Base-by-base conservation (phyloP, 1,284 basidiomycete species). In the Fomitiporia mediterranea region DNA sequence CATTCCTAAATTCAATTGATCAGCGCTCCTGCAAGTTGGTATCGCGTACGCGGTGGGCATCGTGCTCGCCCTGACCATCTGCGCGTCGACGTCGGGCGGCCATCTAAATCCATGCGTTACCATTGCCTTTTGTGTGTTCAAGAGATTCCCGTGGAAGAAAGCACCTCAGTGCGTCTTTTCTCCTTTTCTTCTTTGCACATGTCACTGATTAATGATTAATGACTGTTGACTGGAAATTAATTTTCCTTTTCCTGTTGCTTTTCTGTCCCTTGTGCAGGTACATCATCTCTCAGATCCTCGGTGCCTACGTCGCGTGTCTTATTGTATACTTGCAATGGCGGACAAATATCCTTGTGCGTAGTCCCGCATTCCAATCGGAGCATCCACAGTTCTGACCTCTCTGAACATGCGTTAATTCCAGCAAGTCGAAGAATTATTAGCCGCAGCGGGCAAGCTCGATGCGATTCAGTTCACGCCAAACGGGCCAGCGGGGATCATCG, bases 81-180 rank as follows among this genome's bases (percentile, higher is more conserved):
- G 77, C 59, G 69, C 68, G 28, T 64, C 77, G 5, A 79, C 82
- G 2, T 87, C 84, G 13, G 80, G 80, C 9, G 82, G 84, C 5
- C 83, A 87, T 64, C 79, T 87, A 67, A 83, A 78, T 64, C 82
- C 84, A 19, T 72, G 76, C 51, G 72, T 88, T 32, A 84, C 86
- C 7, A 72, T 87, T 51, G 68, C 76, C 4, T 72, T 78, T 52
- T 68, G 76, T 15, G 23, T 85, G 11, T 82, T 80, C 71, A 74
- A 70, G 44, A 75, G 76, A 0, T 84, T 87, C 63, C 80, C 86
- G 0, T 62, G 70, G 19, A 61, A 68, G 37, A 86, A 84, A 63
- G 84, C 74, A 0, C 53, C 73, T 13, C 67, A 77, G 83, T 82
- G 52, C 46, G 70, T 67, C 35, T 23, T 38, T 30, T 27, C 52